Evolutionary conservation across 1,284 basidiomycete genomes (phyloP), one percentile per base, ranked within the genome.

Genomic region (Irpex sp.): DNA sequence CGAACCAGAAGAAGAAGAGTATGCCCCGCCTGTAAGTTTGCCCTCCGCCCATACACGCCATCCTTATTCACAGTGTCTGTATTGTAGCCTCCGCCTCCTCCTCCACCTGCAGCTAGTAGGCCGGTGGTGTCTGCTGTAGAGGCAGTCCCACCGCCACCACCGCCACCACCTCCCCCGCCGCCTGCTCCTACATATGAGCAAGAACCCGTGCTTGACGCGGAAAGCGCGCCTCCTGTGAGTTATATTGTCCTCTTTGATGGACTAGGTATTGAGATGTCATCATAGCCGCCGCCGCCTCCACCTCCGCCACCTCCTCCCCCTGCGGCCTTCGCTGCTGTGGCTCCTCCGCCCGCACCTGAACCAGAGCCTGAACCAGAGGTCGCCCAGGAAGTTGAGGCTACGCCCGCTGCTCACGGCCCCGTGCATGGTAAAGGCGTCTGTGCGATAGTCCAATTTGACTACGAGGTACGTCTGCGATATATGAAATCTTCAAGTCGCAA

Each of bases 381-480:
- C 7, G 78, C 72, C 57, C 72, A 75, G 11, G 71, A 69, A 13
- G 70, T 71, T 9, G 68, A 65, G 7, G 66, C 68, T n/a, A 68
- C 68, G 0, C 69, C 74, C 1, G 68, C 71, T n/a, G 67, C 70
- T 6, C 67, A 67, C 26, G 61, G 76, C 69, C 59, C 69, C 67
- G 59, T 65, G 3, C 61, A 71, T 46, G 80, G 85, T 62, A 65
- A 83, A 72, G 83, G 92, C 65, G 62, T 83, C 6, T 81, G 81
- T 56, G 90, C 89, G 0, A 74, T 89, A 36, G 90, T 89, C 1
- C 68, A 90, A 33, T 96, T 88, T 74, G 88, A 90, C 9, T 97
- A 96, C 70, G 88, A 91, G 72, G 90, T 86, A 61, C 8, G 74
- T 65, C 49, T 33, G 11, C 35, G 33, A 4, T 3, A 9, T 8